Evolutionary conservation across 768 basidiomycete species (phyloP), one percentile per base, ranked within the genome.

Genomic region (Mycena albidolilacea): DNA sequence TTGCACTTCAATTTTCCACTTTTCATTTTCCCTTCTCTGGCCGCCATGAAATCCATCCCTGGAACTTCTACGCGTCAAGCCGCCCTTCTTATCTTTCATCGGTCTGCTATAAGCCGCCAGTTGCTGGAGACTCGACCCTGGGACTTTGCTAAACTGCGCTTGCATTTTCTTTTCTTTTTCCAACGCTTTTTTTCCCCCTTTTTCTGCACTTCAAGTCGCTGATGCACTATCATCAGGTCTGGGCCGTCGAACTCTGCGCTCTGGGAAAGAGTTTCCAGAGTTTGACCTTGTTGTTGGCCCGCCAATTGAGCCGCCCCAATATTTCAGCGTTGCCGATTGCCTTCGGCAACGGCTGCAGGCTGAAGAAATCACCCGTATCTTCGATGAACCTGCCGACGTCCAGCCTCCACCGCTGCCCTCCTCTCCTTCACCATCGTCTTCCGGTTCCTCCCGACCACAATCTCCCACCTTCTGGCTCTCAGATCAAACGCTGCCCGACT

Each of bases 251-350:
- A 59, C 58, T 5, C 37, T 41, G 17, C 58, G 38, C 19, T 59
- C 38, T 8, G 58, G 58, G 37, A 59, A 41, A 38, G 58, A 59
- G 23, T 59, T 59, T 37, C 41, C 58, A 4, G 17, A 1, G 12
- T 59, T 39, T 37, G 58, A 59, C 38, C 37, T 59, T 7, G 58
- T 14, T n/a, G 15, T 59, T n/a, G 58, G 58, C 17, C 37, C 37
- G 5, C 37, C 37, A 19, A 11, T 39, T 14, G 17, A 38, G 7
- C 17, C 58, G 8, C 58, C 58, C 6, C 37, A 59, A n/a, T 59
- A 39, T 17, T 59, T 59, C 58, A 39, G 38, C 10, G 58, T 59
- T n/a, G 38, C 37, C 19, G 58, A 59, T 14, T 59, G 58, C 58
- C 58, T 59, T 3, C 1, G 10, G 10, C 38, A 38, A 8, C 58